Percentiles rank a stretch among this genome's conserved stretches.
These are phyloP conservation scores for Boletus reticulatus DNA, from an alignment of 768 basidiomycete genomes.

Conservation along the genomic window DNA sequence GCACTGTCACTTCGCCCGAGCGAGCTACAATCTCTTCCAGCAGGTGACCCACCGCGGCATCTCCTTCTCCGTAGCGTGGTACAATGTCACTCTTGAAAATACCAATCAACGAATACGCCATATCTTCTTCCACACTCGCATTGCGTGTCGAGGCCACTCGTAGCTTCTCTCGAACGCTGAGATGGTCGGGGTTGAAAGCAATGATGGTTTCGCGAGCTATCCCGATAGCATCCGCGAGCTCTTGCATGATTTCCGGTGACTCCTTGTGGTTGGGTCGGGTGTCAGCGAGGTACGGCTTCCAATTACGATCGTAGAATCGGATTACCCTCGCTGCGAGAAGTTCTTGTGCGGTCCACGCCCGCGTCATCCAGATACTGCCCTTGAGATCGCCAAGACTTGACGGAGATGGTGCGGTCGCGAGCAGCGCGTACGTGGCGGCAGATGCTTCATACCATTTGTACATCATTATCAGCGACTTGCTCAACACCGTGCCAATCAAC, in stretches of 20 bases:
- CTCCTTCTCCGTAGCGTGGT: slow-evolving; percentile 6
- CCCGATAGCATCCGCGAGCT: slow-evolving; percentile 5
- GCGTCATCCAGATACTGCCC: slow-evolving; percentile 9
- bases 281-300: slow-evolving; percentile 9
- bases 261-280: slow-evolving; percentile 6
- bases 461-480: slow-evolving; percentile 8
- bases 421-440: not conserved
- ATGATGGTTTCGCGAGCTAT: slow-evolving; percentile 2
- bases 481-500: slow-evolving; percentile 1
- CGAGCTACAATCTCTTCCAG: slow-evolving; percentile 9
- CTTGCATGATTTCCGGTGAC: slow-evolving; percentile 2
- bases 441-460: slow-evolving; percentile 15
- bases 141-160: slow-evolving; percentile 7
- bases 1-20: slow-evolving; percentile 3
- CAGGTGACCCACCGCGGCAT: slow-evolving; percentile 7
- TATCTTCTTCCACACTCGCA: not conserved
- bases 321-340: slow-evolving; percentile 10
- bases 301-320: slow-evolving; percentile 5
- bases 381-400: not conserved
- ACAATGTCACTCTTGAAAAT: not conserved
- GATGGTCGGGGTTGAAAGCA: not conserved
- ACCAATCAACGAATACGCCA: not conserved
- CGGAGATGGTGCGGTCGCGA: not conserved
- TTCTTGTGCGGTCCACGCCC: slow-evolving; percentile 14
- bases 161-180: slow-evolving; percentile 4